A percentile compares a stretch with the other conserved stretches of the same genome.
Evolutionary conservation across 345 rosid species (phyloP).

Genomic region (Populus simonii): DNA sequence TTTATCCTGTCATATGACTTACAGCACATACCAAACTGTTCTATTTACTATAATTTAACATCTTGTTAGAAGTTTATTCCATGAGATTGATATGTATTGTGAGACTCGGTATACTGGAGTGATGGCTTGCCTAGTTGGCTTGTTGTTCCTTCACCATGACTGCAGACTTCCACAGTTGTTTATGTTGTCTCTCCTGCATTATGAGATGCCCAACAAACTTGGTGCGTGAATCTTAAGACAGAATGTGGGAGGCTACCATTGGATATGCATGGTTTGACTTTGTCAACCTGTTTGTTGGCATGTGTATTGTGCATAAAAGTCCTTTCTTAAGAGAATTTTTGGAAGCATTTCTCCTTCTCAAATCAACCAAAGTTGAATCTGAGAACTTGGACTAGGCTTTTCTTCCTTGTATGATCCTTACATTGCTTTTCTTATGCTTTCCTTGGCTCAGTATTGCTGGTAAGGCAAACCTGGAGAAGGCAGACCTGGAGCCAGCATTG

Average conservation of each 20-base stretch:
- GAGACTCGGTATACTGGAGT: not conserved
- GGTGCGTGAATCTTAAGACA: not conserved
- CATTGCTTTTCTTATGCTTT: constrained; percentile 6
- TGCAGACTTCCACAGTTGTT: not conserved
- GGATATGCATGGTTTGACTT: not conserved
- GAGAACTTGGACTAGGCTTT: not conserved
- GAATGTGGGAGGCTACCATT: not conserved
- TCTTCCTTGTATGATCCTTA: not conserved
- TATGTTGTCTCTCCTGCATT: not conserved
- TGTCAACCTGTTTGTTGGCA: not conserved
- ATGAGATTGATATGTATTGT: not conserved
- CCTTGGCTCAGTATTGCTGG: constrained; percentile 77
- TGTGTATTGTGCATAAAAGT: not conserved
- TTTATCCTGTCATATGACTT: not conserved
- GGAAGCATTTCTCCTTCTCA: not conserved
- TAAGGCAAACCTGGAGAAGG: constrained; percentile 89
- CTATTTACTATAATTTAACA: not conserved
- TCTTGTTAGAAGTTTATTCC: not conserved
- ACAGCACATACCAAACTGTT: not conserved
- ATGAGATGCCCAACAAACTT: not conserved
- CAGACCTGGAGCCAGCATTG: constrained; percentile 89
- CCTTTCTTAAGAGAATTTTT: not conserved
- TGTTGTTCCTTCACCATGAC: not conserved
- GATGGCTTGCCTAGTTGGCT: not conserved
- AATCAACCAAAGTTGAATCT: not conserved